A percentile compares a stretch with the other conserved stretches of the same genome.
These are phyloP conservation scores for Phaeophleospora eucalypticola DNA, from an alignment of 2,329 filamentous ascomycete genomes.

Conservation along the genomic window DNA sequence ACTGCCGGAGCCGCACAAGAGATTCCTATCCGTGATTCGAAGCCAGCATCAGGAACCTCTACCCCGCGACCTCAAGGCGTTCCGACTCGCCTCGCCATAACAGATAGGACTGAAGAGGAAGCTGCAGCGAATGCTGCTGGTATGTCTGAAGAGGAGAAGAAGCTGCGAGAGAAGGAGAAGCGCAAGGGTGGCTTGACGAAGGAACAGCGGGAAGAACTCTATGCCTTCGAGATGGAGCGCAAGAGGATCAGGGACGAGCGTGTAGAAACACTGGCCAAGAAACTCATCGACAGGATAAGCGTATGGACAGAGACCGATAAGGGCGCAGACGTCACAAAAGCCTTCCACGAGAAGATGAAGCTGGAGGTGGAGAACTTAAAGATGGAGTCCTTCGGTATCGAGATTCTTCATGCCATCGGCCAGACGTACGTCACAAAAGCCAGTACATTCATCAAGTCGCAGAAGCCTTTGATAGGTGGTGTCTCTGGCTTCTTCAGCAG, in stretches of 20 bases:
- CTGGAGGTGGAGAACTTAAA: conserved; percentile 97
- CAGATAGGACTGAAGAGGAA: conserved; percentile 81
- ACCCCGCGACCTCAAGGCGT: conserved; percentile 54
- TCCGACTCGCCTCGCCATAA: conserved; percentile 77
- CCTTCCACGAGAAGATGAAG: conserved; percentile 90
- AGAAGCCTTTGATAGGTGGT: conserved; percentile 79
- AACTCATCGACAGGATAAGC: conserved; percentile 82
- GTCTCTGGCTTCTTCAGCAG: conserved; percentile 92
- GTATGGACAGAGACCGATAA: conserved; percentile 98
- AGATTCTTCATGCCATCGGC: conserved; percentile 93
- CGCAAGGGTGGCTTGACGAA: conserved; percentile 83
- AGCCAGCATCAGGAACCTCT: conserved; percentile 36
- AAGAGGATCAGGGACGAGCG: conserved; percentile 81
- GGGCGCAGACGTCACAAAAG: conserved; percentile 72
- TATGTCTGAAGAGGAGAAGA: conserved; percentile 69
- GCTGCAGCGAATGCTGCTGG: conserved; percentile 61
- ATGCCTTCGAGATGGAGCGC: conserved; percentile 82
- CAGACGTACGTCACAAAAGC: conserved; percentile 86
- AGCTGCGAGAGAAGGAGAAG: conserved; percentile 75
- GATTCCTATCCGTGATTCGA: conserved; percentile 23
- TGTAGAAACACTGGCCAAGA: conserved; percentile 75
- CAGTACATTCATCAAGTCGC: conserved; percentile 81
- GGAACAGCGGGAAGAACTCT: conserved; percentile 89
- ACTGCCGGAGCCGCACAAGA: conserved; percentile 18
- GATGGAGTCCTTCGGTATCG: conserved; percentile 97